A percentile compares a stretch with the other conserved stretches of the same genome.
Conservation (phyloP, 2,329 filamentous ascomycete species). For the Pseudodiploospora longispora region DNA sequence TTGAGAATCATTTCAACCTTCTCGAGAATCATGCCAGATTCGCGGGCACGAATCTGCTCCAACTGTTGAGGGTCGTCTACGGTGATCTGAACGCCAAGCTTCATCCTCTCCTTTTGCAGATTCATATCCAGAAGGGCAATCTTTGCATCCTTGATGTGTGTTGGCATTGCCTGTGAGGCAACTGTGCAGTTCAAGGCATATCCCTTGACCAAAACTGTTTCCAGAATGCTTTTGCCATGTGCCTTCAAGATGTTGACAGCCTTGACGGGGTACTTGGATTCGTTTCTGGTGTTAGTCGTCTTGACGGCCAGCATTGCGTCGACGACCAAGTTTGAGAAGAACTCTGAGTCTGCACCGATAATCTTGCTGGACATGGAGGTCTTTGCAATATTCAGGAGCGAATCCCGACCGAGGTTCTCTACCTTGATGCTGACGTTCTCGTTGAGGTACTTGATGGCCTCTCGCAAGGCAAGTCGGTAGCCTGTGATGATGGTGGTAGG, state of each 20-base stretch:
- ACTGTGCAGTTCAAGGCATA: slow-evolving; percentile 99
- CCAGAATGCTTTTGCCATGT: slow-evolving; percentile 83
- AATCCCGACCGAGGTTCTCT: slow-evolving; percentile 81
- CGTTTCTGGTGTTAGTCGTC: slow-evolving; percentile 80
- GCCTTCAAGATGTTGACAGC: slow-evolving; percentile 98
- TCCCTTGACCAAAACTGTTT: slow-evolving; percentile 87
- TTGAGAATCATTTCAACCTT: slow-evolving; percentile 96
- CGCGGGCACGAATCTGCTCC: slow-evolving; percentile 90
- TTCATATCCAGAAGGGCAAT: slow-evolving; percentile 98
- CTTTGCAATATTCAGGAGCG: slow-evolving; percentile 89
- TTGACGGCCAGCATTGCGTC: slow-evolving; percentile 95
- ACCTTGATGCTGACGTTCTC: slow-evolving; percentile 97
- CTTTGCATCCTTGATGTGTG: slow-evolving; percentile 84
- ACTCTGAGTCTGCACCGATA: slow-evolving; percentile 89
- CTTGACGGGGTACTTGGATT: slow-evolving; percentile 96
- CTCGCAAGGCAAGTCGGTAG: slow-evolving; percentile 87
- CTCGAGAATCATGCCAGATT: slow-evolving; percentile 88
- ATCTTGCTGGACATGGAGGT: slow-evolving; percentile 99
- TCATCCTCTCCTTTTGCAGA: slow-evolving; percentile 98
- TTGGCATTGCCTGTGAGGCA: slow-evolving; percentile 96
- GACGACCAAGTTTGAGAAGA: slow-evolving; percentile 95
- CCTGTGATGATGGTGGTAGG: slow-evolving; percentile 98
- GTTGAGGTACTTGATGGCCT: slow-evolving; percentile 98
- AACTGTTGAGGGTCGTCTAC: slow-evolving; percentile 95
- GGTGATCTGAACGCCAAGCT: slow-evolving; percentile 96